Evolutionary conservation across 202 grass and related monocot genomes (phyloP).

Genomic region (Elaeis oleifera): DNA sequence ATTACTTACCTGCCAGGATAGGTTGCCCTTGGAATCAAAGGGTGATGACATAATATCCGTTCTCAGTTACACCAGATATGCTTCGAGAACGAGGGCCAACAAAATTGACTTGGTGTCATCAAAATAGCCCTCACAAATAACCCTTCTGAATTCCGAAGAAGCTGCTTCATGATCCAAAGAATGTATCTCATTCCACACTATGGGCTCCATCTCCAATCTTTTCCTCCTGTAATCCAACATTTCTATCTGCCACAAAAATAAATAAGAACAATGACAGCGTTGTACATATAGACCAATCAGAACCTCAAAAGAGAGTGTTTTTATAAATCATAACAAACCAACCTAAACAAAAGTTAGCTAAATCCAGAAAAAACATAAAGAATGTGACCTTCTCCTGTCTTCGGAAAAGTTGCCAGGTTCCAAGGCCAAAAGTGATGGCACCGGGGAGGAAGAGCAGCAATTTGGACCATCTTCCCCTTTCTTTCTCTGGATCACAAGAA

Average conservation of each 20-base stretch:
- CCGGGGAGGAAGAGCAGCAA: conserved; percentile 83
- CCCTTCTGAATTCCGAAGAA: conserved; percentile 57
- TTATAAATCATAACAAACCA: not conserved
- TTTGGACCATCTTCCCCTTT: conserved; percentile 59
- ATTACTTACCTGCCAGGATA: conserved; percentile 45
- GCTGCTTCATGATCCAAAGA: conserved; percentile 28
- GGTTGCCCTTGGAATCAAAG: conserved; percentile 43
- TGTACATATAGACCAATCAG: not conserved
- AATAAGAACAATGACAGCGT: no score
- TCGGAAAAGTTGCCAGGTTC: conserved; percentile 92
- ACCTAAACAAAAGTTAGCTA: not conserved
- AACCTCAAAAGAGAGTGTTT: not conserved
- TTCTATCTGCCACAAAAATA: conserved; percentile 43
- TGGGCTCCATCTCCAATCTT: conserved; percentile 77
- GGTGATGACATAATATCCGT: conserved; percentile 92
- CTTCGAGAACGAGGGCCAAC: conserved; percentile 81
- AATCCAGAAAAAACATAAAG: not conserved
- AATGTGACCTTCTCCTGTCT: conserved; percentile 74
- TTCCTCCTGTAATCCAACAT: conserved; percentile 86
- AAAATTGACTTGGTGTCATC: conserved; percentile 52
- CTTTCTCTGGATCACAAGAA: conserved; percentile 33
- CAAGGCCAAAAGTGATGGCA: conserved; percentile 90
- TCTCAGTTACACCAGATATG: conserved; percentile 86
- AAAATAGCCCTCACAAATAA: conserved; percentile 76
- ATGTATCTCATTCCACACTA: conserved; percentile 43